Percentiles rank a stretch among this genome's conserved stretches.
Conservation (phyloP, 345 rosid species). For the Linum usitatissimum region DNA sequence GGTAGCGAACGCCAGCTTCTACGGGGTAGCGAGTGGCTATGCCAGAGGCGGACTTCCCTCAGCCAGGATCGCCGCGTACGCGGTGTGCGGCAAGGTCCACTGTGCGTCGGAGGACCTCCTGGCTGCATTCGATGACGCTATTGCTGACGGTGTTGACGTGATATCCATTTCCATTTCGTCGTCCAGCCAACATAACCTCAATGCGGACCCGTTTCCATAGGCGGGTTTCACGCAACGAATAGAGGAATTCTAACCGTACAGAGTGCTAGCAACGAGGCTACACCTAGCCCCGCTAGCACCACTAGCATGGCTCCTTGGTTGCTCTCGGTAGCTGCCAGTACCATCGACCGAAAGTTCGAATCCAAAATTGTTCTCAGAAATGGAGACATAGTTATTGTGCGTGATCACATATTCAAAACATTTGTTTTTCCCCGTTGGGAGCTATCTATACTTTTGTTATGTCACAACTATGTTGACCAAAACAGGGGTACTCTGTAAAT, state of each 20-base stretch:
- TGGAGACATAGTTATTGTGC: conserved; percentile 1
- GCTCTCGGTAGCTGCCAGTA: conserved; percentile 39
- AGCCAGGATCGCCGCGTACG: conserved; percentile 42
- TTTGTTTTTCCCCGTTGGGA: too few relatives aligned
- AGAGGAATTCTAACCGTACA: conserved; percentile 38
- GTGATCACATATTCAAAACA: too few relatives aligned
- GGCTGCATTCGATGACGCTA: conserved; percentile 55
- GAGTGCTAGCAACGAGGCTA: conserved; percentile 31
- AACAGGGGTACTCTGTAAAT: conserved; percentile 32
- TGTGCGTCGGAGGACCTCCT: conserved; percentile 8
- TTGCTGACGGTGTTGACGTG: conserved; percentile 51
- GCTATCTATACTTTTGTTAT: too few relatives aligned
- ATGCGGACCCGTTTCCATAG: conserved; percentile 22
- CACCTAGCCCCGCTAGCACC: not conserved
- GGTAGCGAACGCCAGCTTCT: conserved; percentile 27
- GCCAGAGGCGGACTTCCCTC: conserved; percentile 58
- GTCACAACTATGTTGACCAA: not conserved
- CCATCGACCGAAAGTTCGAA: conserved; percentile 26
- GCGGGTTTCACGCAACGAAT: conserved; percentile 41
- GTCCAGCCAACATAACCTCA: accelerated
- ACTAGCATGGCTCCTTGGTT: conserved; percentile 35
- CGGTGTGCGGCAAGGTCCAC: conserved; percentile 12
- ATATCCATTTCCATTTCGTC: conserved; percentile 22
- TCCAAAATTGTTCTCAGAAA: conserved; percentile 32
- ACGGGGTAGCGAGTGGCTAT: conserved; percentile 39